Conservation (phyloP, 225 moss, liverwort and hornwort genomes). For the Climacium dendroides region DNA sequence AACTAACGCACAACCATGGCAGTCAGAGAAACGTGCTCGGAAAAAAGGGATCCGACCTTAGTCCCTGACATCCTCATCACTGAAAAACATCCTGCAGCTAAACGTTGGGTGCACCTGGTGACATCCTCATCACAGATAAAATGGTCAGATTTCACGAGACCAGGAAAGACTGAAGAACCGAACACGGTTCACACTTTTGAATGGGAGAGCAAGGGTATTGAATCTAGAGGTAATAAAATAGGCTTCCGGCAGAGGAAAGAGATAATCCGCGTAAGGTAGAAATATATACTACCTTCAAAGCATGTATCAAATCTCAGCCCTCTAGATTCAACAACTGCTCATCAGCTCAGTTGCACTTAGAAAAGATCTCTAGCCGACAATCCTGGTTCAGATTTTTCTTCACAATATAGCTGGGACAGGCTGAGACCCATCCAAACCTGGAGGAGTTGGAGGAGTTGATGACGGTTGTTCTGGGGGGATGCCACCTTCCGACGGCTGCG, state of each 20-base stretch:
- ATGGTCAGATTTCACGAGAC: not conserved
- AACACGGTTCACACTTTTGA: not conserved
- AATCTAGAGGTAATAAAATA: not conserved
- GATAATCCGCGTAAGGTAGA: not conserved
- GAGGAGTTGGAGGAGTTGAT: slow-evolving; percentile 28
- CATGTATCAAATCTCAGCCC: not conserved
- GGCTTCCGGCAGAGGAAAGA: not conserved
- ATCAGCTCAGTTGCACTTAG: not conserved
- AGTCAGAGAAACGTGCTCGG: not conserved
- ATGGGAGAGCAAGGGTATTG: not conserved
- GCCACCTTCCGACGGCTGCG: slow-evolving; percentile 15
- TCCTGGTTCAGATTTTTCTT: not conserved
- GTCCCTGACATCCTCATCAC: not conserved
- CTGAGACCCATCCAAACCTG: slow-evolving; percentile 56
- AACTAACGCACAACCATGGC: not conserved
- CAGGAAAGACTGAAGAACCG: not conserved
- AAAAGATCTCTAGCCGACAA: not conserved
- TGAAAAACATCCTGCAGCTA: not conserved
- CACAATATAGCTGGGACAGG: slow-evolving; percentile 40
- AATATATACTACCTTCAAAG: not conserved
- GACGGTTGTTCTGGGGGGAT: slow-evolving; percentile 40
- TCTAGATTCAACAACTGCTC: not conserved
- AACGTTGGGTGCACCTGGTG: not conserved
- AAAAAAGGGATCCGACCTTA: not conserved
- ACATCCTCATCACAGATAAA: slow-evolving; percentile 2